A percentile compares a stretch with the other conserved stretches of the same genome.
phyloP scores from a whole-genome alignment of 441 rosid species.

The Gossypium lobatum region DNA sequence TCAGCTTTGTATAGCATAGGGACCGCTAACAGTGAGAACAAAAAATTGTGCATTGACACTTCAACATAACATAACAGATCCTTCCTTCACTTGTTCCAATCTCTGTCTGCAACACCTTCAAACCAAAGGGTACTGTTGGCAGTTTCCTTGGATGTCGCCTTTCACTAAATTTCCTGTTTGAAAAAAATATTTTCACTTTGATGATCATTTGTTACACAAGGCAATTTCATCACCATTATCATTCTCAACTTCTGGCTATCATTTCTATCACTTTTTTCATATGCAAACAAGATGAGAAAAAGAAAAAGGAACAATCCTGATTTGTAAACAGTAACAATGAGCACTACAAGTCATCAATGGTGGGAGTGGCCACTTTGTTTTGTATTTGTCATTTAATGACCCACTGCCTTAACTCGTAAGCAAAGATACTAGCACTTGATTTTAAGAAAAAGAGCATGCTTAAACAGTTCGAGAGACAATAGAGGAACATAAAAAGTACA shows the following conservation, averaged over 20 bases:
- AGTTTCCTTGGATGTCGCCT: not conserved
- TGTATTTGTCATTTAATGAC: not conserved
- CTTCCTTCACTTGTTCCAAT: no score
- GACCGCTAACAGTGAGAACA: not conserved
- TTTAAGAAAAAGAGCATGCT: not conserved
- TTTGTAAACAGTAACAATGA: not conserved
- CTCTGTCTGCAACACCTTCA: no score
- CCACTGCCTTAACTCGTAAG: conserved; percentile 10
- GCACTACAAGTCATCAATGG: conserved; percentile 3
- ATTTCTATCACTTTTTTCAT: not conserved
- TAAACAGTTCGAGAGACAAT: not conserved
- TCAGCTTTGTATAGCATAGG: not conserved
- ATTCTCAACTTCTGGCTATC: not conserved
- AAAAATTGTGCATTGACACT: not conserved
- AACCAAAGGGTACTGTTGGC: not conserved
- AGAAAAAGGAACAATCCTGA: not conserved
- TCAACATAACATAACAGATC: not conserved
- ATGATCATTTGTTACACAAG: not conserved
- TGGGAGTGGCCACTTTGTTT: not conserved
- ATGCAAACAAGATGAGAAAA: not conserved
- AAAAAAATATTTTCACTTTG: no score
- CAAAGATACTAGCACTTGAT: not conserved
- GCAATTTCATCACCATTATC: not conserved
- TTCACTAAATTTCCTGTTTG: not conserved
- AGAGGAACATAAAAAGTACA: no score